Evolutionary conservation across 2,329 filamentous ascomycete species (phyloP), one percentile per base, ranked within the genome.

Genomic region (Lachnellula arida): DNA sequence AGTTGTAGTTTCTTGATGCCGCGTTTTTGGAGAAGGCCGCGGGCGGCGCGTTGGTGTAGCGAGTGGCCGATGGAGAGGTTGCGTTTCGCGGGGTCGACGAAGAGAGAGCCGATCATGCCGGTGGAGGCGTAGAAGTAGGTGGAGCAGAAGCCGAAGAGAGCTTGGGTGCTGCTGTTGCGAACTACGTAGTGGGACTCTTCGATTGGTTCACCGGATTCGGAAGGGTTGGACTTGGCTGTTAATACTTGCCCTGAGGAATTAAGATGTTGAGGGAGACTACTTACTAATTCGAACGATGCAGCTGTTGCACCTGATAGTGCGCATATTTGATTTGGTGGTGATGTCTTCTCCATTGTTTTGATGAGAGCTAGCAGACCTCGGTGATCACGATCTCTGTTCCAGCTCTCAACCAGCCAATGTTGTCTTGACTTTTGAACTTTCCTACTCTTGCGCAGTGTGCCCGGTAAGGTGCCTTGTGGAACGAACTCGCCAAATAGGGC

Each of bases 331-430:
- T 82, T 84, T 0, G 86, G 85, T 1, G 82, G 79, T 51, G 81
- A 84, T 19, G 81, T 81, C 57, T 89, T 85, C 46, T 87, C 83
- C 2, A 93, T 78, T 3, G 83, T 78, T 54, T 82, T 81, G 48
- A 96, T 78, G 8, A 97, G 78, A n/a, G 82, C 85, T 57, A 93
- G 84, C 5, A 97, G 76, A 0, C 85, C 88, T 48, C 81, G 75
- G 2, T 80, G 77, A 68, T 97, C 93, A 54, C 92, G 81, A 40
- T 89, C 85, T 56, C 87, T 84, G 65, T 92, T 88, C 75, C 91
- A 97, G 46, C 82, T 85, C 68, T 97, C 93, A 0, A 97, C 92
- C 1, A 97, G 82, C 93, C 93, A 97, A 65, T 95, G 90, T 67
- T 96, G 91, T 58, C 89, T 84, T n/a, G 91, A 91, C 65, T 95